A percentile compares a stretch with the other conserved stretches of the same genome.
These are phyloP conservation scores for Centaurea solstitialis DNA, from an alignment of 129 eudicot genomes.

Conservation along the genomic window DNA sequence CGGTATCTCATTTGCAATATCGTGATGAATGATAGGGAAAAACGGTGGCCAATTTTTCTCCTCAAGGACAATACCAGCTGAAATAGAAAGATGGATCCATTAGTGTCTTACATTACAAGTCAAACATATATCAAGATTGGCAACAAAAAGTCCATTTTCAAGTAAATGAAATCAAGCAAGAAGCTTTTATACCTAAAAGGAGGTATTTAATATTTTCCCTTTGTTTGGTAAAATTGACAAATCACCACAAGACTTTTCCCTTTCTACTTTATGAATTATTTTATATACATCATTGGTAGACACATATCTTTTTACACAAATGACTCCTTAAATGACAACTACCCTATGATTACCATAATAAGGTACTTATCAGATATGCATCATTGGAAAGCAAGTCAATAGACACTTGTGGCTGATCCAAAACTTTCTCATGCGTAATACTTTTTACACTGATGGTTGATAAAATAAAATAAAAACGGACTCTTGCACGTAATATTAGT, in stretches of 20 bases:
- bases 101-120: conserved; percentile 1
- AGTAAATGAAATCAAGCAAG: background rate
- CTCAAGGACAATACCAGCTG: conserved; percentile 98
- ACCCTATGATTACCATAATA: background rate
- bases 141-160: background rate
- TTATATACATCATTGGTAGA: background rate
- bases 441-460: background rate
- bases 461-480: background rate
- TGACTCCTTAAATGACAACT: background rate
- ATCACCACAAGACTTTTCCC: background rate
- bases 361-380: background rate
- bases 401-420: background rate
- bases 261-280: background rate
- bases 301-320: background rate
- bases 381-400: background rate
- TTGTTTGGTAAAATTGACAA: background rate
- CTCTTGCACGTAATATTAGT: background rate
- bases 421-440: background rate
- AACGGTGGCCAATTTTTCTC: conserved; percentile 99
- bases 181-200: background rate
- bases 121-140: background rate
- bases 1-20: conserved; percentile 91
- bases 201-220: background rate
- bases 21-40: conserved; percentile 97
- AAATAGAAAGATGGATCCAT: conserved; percentile 27